Base-by-base conservation (phyloP, 2,329 filamentous ascomycete species). In the Myriosclerotinia scirpicola region DNA sequence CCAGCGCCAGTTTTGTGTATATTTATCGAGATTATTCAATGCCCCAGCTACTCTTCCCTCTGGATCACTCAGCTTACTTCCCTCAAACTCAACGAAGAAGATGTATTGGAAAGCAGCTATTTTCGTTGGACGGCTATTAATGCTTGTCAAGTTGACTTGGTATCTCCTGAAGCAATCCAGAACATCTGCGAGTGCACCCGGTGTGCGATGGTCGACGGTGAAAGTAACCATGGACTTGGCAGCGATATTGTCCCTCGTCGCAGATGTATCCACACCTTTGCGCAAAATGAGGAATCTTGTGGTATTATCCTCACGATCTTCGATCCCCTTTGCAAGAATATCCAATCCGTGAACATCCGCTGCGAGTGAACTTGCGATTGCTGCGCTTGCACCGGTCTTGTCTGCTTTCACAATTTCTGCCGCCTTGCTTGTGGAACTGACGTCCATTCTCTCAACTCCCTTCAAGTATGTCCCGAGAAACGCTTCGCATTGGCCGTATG, bases 51-150 rank as follows among this genome's bases (percentile, higher is more conserved):
- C 88, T 68, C 82, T 81, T 4, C 82, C 84, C 63, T 83, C 81
- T 2, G 81, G 81, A 72, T 86, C 86, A 59, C 79, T 77, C 66
- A 77, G 73, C 71, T 79, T 80, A 76, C 86, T 83, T 1, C 90
- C 89, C 76, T 90, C 85, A 73, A 96, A 93, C 81, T 98, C 94
- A 40, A 97, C 88, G 76, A 98, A 93, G 80, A 98, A 97, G 48
- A 97, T 85, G 79, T 98, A 98, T 76, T 96, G 88, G 86, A 96
- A 98, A 26, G 90, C 87, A 71, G 81, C 80, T 50, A 84, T 81
- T 66, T 90, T 84, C 73, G 91, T 93, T 6, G 94, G 94, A 70
- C 94, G 81, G 71, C 91, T 93, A 76, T 93, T 93, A 78, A 98
- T 96, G 77, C 90, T 94, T 40, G 93, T 97, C 71, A 98, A 80